Evolutionary conservation across 2,329 filamentous ascomycete genomes (phyloP).

Genomic region (Nectriaceae sp.): DNA sequence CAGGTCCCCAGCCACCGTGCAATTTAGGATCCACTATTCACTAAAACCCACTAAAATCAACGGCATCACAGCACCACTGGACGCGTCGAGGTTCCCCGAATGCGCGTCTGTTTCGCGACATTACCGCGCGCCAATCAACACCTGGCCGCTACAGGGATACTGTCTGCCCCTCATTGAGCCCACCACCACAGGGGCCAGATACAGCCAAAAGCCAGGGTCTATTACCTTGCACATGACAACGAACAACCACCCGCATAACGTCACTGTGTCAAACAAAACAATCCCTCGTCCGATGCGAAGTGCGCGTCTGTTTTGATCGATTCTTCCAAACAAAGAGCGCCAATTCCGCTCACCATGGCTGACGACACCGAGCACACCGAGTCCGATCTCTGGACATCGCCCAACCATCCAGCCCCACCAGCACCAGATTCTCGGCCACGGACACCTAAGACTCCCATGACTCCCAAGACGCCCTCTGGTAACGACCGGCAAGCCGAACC

Average conservation of each 20-base stretch:
- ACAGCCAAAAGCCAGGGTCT: background rate
- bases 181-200: background rate
- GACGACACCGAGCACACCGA: slow-evolving; percentile 49
- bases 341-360: slow-evolving; percentile 38
- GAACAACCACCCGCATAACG: background rate
- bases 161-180: slow-evolving; percentile 15
- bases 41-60: slow-evolving; percentile 11
- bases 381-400: slow-evolving; percentile 51
- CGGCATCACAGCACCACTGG: background rate
- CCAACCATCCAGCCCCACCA: slow-evolving; percentile 34
- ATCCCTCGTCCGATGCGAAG: background rate
- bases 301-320: background rate
- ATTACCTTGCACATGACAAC: background rate
- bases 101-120: slow-evolving; percentile 34
- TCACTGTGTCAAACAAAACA: slow-evolving; percentile 4
- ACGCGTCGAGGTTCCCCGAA: slow-evolving; percentile 22
- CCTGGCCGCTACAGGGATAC: background rate
- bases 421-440: slow-evolving; percentile 31
- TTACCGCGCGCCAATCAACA: slow-evolving; percentile 26
- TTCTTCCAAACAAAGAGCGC: background rate
- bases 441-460: slow-evolving; percentile 50
- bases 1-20: slow-evolving; percentile 25
- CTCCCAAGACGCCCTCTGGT: slow-evolving; percentile 45
- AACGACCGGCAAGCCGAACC: slow-evolving; percentile 47
- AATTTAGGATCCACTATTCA: slow-evolving; percentile 18